A percentile compares a stretch with the other conserved stretches of the same genome.
phyloP scores from a whole-genome alignment of 257 asterid species.

The Nyctanthes arbortristis region DNA sequence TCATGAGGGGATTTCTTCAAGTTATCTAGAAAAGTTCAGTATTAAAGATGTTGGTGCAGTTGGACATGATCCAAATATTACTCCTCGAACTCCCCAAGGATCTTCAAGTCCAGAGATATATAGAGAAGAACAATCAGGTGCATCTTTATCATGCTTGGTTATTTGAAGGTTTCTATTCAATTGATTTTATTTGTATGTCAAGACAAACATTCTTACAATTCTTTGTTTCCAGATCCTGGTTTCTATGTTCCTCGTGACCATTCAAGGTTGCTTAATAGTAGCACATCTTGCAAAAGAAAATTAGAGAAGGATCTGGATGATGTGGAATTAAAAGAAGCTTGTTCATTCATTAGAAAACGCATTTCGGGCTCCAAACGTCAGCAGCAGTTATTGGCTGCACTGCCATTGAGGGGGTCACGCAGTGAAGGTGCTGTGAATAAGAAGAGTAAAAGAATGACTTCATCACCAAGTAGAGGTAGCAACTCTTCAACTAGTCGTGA shows the following conservation, averaged over 20 bases:
- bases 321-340: constrained; percentile 55
- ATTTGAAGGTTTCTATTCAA: background rate
- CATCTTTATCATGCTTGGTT: constrained; percentile 1
- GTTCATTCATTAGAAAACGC: constrained; percentile 41
- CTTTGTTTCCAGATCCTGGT: constrained; percentile 38
- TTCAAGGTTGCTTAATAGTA: constrained; percentile 28
- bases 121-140: constrained; percentile 74
- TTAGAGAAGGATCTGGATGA: constrained; percentile 59
- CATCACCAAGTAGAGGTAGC: constrained; percentile 26
- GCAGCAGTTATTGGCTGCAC: constrained; percentile 64
- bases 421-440: constrained; percentile 42
- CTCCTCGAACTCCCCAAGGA: constrained; percentile 34
- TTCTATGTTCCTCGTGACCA: constrained; percentile 43
- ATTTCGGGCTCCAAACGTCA: constrained; percentile 54
- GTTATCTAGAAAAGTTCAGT: constrained; percentile 29
- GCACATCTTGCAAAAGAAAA: constrained; percentile 65
- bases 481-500: constrained; percentile 21
- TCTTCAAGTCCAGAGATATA: constrained; percentile 80
- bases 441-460: constrained; percentile 45
- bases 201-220: constrained; percentile 3
- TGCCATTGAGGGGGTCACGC: constrained; percentile 39
- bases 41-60: constrained; percentile 16
- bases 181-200: constrained; percentile 8
- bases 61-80: constrained; percentile 17
- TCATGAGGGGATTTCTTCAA: constrained; percentile 32